Conservation (phyloP, 169 alveolate species). For the Cystoisospora suis region DNA sequence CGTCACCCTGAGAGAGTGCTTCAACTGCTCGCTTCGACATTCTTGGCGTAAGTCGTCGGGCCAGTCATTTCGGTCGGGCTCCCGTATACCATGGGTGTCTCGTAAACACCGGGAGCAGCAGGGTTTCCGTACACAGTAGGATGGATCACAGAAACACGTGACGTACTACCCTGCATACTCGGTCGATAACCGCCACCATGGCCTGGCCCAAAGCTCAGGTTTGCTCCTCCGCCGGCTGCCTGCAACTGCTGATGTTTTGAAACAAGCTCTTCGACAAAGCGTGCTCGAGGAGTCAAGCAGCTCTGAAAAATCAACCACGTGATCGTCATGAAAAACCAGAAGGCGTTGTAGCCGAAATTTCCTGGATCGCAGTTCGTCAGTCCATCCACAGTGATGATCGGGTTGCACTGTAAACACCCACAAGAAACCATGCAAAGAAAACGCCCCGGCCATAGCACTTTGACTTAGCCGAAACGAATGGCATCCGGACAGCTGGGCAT, state of each 20-base stretch:
- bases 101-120: background rate
- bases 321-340: constrained; percentile 22
- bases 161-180: too few relatives aligned
- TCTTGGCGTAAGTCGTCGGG: background rate
- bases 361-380: constrained; percentile 14
- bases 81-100: constrained; percentile 13
- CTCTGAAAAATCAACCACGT: constrained; percentile 15
- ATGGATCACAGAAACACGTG: too few relatives aligned
- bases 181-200: too few relatives aligned
- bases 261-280: constrained; percentile 4
- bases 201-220: too few relatives aligned
- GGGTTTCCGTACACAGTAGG: constrained; percentile 34
- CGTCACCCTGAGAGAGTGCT: constrained; percentile 49
- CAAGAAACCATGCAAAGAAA: too few relatives aligned
- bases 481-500: too few relatives aligned
- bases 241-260: constrained; percentile 5
- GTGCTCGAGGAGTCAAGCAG: constrained; percentile 34
- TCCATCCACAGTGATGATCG: background rate
- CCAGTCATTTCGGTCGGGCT: background rate
- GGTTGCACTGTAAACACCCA: constrained; percentile 10
- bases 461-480: too few relatives aligned
- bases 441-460: too few relatives aligned
- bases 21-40: background rate
- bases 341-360: constrained; percentile 34
- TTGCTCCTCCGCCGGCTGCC: constrained; percentile 23